Evolutionary conservation across 257 asterid genomes (phyloP).

Genomic region (Fraxinus cuspidata): DNA sequence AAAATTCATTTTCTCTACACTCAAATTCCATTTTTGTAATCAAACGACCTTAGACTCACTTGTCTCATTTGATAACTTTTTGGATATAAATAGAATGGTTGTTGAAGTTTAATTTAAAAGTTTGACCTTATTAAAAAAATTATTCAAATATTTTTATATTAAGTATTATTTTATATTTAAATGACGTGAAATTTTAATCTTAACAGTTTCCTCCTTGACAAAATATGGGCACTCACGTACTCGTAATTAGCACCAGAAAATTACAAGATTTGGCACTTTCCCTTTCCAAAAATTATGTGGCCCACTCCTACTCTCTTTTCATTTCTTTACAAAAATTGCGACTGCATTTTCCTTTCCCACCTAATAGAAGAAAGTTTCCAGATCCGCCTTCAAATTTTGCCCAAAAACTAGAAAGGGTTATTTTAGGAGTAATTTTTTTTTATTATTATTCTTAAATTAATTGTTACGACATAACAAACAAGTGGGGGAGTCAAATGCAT

Average conservation of each 20-base stretch:
- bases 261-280: not conserved
- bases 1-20: too few relatives aligned
- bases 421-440: not conserved
- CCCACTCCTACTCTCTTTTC: not conserved
- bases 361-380: not conserved
- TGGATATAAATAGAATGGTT: too few relatives aligned
- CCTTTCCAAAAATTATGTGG: not conserved
- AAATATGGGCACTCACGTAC: not conserved
- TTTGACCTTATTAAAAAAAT: too few relatives aligned
- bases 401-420: not conserved
- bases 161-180: too few relatives aligned
- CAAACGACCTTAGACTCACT: too few relatives aligned
- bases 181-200: too few relatives aligned
- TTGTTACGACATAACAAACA: not conserved
- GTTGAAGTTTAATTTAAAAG: too few relatives aligned
- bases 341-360: not conserved
- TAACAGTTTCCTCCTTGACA: not conserved
- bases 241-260: not conserved
- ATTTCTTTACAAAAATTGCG: not conserved
- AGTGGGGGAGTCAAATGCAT: not conserved
- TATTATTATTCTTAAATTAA: too few relatives aligned
- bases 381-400: not conserved
- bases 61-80: too few relatives aligned
- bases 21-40: too few relatives aligned
- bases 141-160: too few relatives aligned